Evolutionary conservation across 805 yeast genomes (phyloP).

Genomic region (Candida insectorum): DNA sequence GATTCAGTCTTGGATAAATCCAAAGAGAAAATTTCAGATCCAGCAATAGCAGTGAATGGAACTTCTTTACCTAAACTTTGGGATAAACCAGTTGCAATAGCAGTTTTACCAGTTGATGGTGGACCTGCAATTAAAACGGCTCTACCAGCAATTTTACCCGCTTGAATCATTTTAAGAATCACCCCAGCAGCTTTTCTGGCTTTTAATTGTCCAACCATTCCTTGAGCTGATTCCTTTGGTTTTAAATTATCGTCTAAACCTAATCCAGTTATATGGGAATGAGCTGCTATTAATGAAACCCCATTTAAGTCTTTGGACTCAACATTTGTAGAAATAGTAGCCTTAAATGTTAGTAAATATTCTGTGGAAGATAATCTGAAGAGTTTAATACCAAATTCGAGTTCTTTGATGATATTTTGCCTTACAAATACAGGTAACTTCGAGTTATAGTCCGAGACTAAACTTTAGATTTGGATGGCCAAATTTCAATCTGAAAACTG

Average conservation of each 20-base stretch:
- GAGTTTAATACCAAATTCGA: no score
- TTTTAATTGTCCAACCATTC: slow-evolving; percentile 95
- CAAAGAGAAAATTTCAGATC: slow-evolving; percentile 87
- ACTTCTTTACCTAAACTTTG: slow-evolving; percentile 74
- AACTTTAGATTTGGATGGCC: no score
- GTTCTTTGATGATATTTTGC: no score
- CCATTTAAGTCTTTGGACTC: slow-evolving; percentile 35
- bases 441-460: no score
- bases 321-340: slow-evolving; percentile 29
- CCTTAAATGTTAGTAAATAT: slow-evolving; percentile 6
- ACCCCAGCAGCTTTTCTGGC: slow-evolving; percentile 97
- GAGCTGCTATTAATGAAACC: slow-evolving; percentile 89
- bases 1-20: slow-evolving; percentile 96
- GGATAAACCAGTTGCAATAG: slow-evolving; percentile 90
- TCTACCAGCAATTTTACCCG: slow-evolving; percentile 93
- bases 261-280: slow-evolving; percentile 92
- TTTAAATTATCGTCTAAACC: slow-evolving; percentile 91
- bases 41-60: slow-evolving; percentile 94
- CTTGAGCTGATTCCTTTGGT: slow-evolving; percentile 78
- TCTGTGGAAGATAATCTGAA: not conserved
- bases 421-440: no score
- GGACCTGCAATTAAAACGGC: slow-evolving; percentile 97
- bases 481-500: no score
- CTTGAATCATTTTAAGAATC: slow-evolving; percentile 87
- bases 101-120: slow-evolving; percentile 98